These are phyloP conservation scores for Dichotomocladium elegans DNA, from an alignment of 371 early-diverging fungal species.

Conservation along the genomic window DNA sequence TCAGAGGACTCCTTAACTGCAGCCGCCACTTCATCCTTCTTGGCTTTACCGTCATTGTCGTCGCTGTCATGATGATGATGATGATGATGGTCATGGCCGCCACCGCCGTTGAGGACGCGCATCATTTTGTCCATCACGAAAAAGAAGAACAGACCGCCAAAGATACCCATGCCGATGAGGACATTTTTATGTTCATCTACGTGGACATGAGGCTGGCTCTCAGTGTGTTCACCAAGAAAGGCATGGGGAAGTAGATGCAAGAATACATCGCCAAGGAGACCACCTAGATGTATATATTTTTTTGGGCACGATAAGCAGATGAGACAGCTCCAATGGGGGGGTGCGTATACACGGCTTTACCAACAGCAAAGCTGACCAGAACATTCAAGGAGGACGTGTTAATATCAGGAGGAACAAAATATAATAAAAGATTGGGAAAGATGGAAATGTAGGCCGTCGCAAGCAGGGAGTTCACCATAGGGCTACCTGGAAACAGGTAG, in stretches of 20 bases:
- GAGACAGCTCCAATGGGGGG: too few species aligned
- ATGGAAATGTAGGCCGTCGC: slow-evolving; percentile 83
- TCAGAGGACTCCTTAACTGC: slow-evolving; percentile 8
- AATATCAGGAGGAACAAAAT: slow-evolving; percentile 80
- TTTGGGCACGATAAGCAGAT: neutral
- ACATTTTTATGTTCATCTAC: slow-evolving; percentile 61
- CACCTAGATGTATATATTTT: slow-evolving; percentile 50
- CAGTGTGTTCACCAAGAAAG: slow-evolving; percentile 57
- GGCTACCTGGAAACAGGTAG: slow-evolving; percentile 58
- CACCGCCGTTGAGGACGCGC: slow-evolving; percentile 71
- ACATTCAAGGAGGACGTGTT: slow-evolving; percentile 65
- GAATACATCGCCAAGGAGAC: slow-evolving; percentile 83
- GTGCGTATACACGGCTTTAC: too few species aligned
- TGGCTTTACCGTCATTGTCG: slow-evolving; percentile 12
- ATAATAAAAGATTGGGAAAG: slow-evolving; percentile 76
- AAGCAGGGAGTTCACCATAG: slow-evolving; percentile 68
- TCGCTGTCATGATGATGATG: slow-evolving; percentile 24
- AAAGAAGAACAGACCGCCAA: slow-evolving; percentile 72
- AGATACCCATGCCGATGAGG: slow-evolving; percentile 69
- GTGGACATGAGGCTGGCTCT: slow-evolving; percentile 31
- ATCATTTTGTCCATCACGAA: slow-evolving; percentile 80
- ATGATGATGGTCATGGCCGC: slow-evolving; percentile 54
- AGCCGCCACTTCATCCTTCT: slow-evolving; percentile 2
- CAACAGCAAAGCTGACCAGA: slow-evolving; percentile 83
- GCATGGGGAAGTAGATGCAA: slow-evolving; percentile 81